Conservation (phyloP, 1,284 basidiomycete species). For the Ustilago hordei region DNA sequence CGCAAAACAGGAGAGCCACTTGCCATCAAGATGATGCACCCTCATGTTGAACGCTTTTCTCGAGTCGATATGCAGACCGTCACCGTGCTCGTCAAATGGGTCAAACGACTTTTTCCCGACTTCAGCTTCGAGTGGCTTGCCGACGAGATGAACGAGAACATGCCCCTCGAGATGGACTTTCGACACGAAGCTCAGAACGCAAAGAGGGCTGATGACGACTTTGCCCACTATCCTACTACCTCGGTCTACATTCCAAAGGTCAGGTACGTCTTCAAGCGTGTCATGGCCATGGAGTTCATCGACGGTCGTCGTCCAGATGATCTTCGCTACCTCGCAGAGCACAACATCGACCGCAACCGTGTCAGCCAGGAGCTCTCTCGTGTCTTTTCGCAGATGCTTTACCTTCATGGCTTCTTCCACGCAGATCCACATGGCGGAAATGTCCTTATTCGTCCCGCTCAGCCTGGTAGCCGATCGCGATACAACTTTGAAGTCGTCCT, state of each 20-base stretch:
- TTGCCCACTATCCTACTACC: slow-evolving; percentile 71
- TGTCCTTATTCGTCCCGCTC: slow-evolving; percentile 78
- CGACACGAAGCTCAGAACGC: slow-evolving; percentile 89
- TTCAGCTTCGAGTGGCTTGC: slow-evolving; percentile 76
- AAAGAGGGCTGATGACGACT: slow-evolving; percentile 78
- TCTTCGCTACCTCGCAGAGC: slow-evolving; percentile 82
- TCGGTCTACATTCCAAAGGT: slow-evolving; percentile 92
- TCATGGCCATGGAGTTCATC: slow-evolving; percentile 91
- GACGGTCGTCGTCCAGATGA: slow-evolving; percentile 91
- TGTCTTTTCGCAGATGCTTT: slow-evolving; percentile 96
- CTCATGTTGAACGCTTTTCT: slow-evolving; percentile 91
- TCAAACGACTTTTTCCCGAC: slow-evolving; percentile 83
- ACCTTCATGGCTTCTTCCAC: slow-evolving; percentile 81
- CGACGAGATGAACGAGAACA: slow-evolving; percentile 73
- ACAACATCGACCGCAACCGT: slow-evolving; percentile 91
- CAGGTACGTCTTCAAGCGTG: slow-evolving; percentile 83
- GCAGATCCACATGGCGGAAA: slow-evolving; percentile 76
- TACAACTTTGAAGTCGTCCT: slow-evolving; percentile 69
- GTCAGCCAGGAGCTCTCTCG: slow-evolving; percentile 80
- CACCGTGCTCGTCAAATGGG: slow-evolving; percentile 76
- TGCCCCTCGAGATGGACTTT: slow-evolving; percentile 96
- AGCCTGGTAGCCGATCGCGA: slow-evolving; percentile 54
- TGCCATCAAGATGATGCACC: slow-evolving; percentile 98
- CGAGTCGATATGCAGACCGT: slow-evolving; percentile 80
- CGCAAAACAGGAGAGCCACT: slow-evolving; percentile 74